Evolutionary conservation across 495 filamentous ascomycete genomes (phyloP), one percentile per base, ranked within the genome.

Genomic region (Melanomma pulvis-pyrius): DNA sequence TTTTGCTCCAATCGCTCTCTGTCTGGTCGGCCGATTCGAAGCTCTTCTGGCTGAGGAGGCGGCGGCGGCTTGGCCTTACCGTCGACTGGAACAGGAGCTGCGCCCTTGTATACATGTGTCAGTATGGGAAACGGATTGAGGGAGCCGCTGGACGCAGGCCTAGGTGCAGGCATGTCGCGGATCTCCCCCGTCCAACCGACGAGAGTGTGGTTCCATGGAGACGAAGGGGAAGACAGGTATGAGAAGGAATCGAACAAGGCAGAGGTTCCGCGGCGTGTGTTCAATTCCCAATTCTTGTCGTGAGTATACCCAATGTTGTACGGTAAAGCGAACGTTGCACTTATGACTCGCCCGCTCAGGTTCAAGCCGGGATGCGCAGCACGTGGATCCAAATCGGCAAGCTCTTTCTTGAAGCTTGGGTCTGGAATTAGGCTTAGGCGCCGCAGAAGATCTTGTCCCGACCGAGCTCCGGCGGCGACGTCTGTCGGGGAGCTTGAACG

Each of bases 111-210:
- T n/a, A 81, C 52, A 15, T 44, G 39, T 44, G 39, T 44, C n/a
- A 44, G 8, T 44, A 44, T 44, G 13, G 39, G 39, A 2, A 44
- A 15, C 2, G 77, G 69, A 49, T 71, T 64, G 2, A 72, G 71
- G 49, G 74, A 62, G 12, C 78, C 74, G 0, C 77, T 82, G 0
- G 81, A 78, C 13, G 75, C 50, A 21, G 75, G 57, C 17, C 39
- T 6, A 2, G 39, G 39, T 15, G 39, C 39, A 17, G 29, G 57
- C 26, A 61, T 73, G 75, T 19, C 58, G 26, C 77, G 46, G 49
- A 97, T 89, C 75, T 97, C 92, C 32, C 93, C 93, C 1, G 93
- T 93, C 93, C 93, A 97, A 21, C 89, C 92, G 52, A 97, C 88
- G 0, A 96, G 81, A 0, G 88, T 92, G 78, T 96, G 92, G 69